Base-by-base conservation (phyloP, 106 monocot species). In the Acorus gramineus region DNA sequence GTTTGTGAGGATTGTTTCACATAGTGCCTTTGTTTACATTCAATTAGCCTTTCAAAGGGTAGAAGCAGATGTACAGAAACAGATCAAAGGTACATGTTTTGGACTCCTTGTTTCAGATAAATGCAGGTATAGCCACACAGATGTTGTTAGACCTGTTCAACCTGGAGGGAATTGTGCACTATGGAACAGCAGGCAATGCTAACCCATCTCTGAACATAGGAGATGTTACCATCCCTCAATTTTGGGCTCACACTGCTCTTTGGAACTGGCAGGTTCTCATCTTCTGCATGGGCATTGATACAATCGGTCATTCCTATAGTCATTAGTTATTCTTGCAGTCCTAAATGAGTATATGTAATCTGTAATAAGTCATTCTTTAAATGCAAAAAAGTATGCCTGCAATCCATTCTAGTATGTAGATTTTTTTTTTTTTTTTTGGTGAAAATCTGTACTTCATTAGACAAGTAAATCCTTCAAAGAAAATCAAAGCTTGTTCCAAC, bases 141-240 rank as follows among this genome's bases (percentile, higher is more conserved):
- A 28, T 85, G 45, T 66, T 85, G n/a, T 44, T 85, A 4, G 64
- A 42, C n/a, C 60, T 85, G 0, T 85, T 85, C 42, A 58, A 78
- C 1, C 47, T 85, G 7, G 68, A 81, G 47, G 85, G 85, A 12
- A 71, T 85, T 10, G 71, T 85, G 14, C 77, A 81, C 66, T 85
- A 64, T 10, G 85, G 85, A 44, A 56, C 78, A 28, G 85, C 85
- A 11, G 85, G 85, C 12, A 85, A 80, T 62, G 80, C 85, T 2
- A 68, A 81, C 66, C 59, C 77, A 3, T 8, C 71, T 13, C 75
- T 78, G 2, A 68, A 78, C 7, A 76, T 81, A 9, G 85, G 85
- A n/a, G 85, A 85, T 13, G 85, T 85, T 3, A 69, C 78, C 5
- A 75, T 85, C 50, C 72, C 85, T 1, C 49, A 53, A 8, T 68